Percentiles rank a stretch among this genome's conserved stretches.
These are phyloP conservation scores for Lactarius sanguifluus DNA, from an alignment of 768 basidiomycete genomes.

Conservation along the genomic window DNA sequence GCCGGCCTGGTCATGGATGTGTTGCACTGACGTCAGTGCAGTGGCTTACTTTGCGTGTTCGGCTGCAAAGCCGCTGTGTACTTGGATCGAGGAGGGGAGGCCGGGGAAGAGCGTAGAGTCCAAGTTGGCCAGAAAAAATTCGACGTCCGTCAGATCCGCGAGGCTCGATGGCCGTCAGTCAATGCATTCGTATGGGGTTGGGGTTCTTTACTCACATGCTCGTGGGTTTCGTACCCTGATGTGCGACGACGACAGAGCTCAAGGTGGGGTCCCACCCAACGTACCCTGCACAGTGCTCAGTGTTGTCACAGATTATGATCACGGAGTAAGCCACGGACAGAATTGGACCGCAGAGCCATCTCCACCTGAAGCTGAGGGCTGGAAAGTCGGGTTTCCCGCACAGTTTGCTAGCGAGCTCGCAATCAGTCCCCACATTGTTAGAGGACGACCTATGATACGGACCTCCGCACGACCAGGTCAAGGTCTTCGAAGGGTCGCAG, in stretches of 20 bases:
- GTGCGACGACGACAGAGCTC: constrained; percentile 56
- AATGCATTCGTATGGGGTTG: background rate
- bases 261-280: constrained; percentile 56
- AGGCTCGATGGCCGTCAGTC: constrained; percentile 35
- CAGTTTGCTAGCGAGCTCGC: constrained; percentile 41
- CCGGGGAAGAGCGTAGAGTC: constrained; percentile 56
- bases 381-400: constrained; percentile 46
- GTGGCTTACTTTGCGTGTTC: constrained; percentile 41
- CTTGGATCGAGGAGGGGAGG: constrained; percentile 42
- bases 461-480: constrained; percentile 57
- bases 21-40: background rate
- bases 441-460: background rate
- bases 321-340: constrained; percentile 12
- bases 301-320: constrained; percentile 34
- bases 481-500: constrained; percentile 44
- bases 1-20: too few species aligned
- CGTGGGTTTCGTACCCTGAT: constrained; percentile 60
- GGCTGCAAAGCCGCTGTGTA: constrained; percentile 55
- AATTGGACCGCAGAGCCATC: constrained; percentile 10
- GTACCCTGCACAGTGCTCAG: constrained; percentile 42
- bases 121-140: constrained; percentile 43
- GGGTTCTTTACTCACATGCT: constrained; percentile 43
- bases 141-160: constrained; percentile 51
- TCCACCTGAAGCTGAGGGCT: constrained; percentile 45
- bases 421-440: background rate